Conservation (phyloP, 805 yeast genomes). For the Torulaspora quercuum region DNA sequence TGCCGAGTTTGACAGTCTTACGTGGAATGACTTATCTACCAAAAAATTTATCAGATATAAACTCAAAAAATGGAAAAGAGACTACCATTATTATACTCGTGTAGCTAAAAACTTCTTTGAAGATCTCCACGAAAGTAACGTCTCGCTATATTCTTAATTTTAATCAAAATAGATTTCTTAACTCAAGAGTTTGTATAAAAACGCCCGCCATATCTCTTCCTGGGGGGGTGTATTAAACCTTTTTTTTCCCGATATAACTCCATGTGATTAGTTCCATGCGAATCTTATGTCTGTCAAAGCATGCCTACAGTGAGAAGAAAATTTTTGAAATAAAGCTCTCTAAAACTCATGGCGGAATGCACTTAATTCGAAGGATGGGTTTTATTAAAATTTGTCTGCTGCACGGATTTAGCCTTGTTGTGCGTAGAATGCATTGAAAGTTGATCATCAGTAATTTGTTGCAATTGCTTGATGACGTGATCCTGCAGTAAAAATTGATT, state of each 20-base stretch:
- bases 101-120: slow-evolving; percentile 23
- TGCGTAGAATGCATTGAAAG: not conserved
- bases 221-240: too few relatives aligned
- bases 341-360: too few relatives aligned
- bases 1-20: slow-evolving; percentile 12
- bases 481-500: slow-evolving; percentile 13
- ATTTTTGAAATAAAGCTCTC: too few relatives aligned
- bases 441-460: slow-evolving; percentile 10
- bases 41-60: slow-evolving; percentile 22
- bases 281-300: too few relatives aligned
- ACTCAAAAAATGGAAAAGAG: slow-evolving; percentile 17
- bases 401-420: too few relatives aligned
- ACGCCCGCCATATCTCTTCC: not conserved
- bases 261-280: too few relatives aligned
- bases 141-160: slow-evolving; percentile 1
- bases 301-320: too few relatives aligned
- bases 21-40: slow-evolving; percentile 20
- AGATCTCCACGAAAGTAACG: slow-evolving; percentile 17
- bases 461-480: slow-evolving; percentile 14
- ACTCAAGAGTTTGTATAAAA: not conserved
- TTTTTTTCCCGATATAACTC: too few relatives aligned
- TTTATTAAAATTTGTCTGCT: too few relatives aligned
- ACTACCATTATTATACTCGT: slow-evolving; percentile 20
- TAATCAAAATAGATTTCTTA: not conserved
- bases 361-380: too few relatives aligned